Conservation (phyloP, 352 stramenopile genomes). For the Globisporangium uncinulatum region DNA sequence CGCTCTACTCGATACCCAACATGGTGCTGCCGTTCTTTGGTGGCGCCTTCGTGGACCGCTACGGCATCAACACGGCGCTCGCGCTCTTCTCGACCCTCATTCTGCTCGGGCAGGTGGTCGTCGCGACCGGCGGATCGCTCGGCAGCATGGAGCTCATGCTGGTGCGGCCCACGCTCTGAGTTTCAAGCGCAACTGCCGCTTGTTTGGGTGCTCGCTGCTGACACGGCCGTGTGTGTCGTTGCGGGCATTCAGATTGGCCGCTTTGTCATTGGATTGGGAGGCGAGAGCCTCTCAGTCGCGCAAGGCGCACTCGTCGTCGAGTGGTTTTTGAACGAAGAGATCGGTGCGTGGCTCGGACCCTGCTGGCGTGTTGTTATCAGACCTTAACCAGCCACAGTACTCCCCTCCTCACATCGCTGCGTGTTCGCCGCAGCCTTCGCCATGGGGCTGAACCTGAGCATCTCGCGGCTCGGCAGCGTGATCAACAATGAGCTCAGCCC, state of each 20-base stretch:
- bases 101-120: conserved; percentile 81
- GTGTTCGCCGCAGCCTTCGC: conserved; percentile 55
- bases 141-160: conserved; percentile 80
- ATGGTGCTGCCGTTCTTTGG: conserved; percentile 92
- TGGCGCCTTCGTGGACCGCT: conserved; percentile 88
- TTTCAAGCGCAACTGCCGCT: no score
- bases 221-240: not conserved
- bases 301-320: conserved; percentile 86
- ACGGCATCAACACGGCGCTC: conserved; percentile 79
- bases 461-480: conserved; percentile 86
- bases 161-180: conserved; percentile 8
- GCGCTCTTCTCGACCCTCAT: conserved; percentile 83
- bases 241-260: conserved; percentile 56
- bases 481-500: conserved; percentile 92
- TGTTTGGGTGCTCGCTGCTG: no score
- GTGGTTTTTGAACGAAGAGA: conserved; percentile 92
- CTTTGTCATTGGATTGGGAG: conserved; percentile 90
- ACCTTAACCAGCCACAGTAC: no score
- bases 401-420: not conserved
- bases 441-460: conserved; percentile 90
- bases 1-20: conserved; percentile 91
- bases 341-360: conserved; percentile 26
- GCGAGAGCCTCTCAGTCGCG: conserved; percentile 88
- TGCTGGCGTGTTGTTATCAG: not conserved
- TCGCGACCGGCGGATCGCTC: conserved; percentile 77